Evolutionary conservation across 257 asterid genomes (phyloP), one percentile per base, ranked within the genome.

Genomic region (Lithospermum erythrorhizon): DNA sequence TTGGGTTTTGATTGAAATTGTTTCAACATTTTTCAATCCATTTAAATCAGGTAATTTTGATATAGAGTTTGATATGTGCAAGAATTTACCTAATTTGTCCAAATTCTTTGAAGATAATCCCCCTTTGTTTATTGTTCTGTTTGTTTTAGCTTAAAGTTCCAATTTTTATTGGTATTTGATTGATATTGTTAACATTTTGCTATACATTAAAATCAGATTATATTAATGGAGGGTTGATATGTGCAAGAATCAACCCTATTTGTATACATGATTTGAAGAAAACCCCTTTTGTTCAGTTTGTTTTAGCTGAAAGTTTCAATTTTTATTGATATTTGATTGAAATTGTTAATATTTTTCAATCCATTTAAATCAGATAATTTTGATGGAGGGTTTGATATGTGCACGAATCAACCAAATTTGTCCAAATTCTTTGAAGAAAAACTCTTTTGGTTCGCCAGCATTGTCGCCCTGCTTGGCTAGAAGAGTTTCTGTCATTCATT

Each of bases 301-400:
- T 35, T 8, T 35, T 35, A 35, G 47, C 47, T 35, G 2, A 35
- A 35, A 35, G 11, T 11, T 35, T 9, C 47, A 35, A 8, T 35
- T 6, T 35, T 35, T 11, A 35, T 35, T 35, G 11, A 2, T 4
- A 3, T 35, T 9, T 3, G 1, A 35, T 35, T 35, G 11, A 35
- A 35, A 35, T 9, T 8, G 15, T 11, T 35, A 11, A 35, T 3
- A 35, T 35, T 35, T 35, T 35, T 9, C 9, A 8, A 35, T 8
- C 3, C 2, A 35, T 52, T 6, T 15, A n/a, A 23, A 41, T 4
- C 29, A 29, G 59, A 10, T 21, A 55, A 64, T 22, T 73, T 59
- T 59, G 68, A 90, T 90, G 97, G 97, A 90, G 75, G 73, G 81
- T 55, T 73, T 83, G 80, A 71, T 75, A 70, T 76, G 75, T 75